Conservation (phyloP, 2,329 filamentous ascomycete species). For the Septoria linicola region DNA sequence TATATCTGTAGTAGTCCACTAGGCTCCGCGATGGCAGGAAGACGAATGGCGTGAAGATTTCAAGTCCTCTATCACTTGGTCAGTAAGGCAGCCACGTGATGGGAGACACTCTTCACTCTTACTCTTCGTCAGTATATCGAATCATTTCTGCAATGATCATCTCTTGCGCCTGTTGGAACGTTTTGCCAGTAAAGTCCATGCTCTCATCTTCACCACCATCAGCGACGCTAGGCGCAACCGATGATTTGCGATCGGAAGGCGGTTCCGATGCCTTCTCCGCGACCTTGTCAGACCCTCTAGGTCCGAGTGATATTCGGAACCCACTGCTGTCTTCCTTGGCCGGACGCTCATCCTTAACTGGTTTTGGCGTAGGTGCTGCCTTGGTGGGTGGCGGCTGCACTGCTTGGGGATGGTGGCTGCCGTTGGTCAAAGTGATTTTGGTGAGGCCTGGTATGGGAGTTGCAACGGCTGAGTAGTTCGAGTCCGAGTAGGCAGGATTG, state of each 20-base stretch:
- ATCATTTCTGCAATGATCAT: constrained; percentile 77
- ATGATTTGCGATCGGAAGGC: constrained; percentile 33
- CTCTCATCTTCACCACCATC: constrained; percentile 26
- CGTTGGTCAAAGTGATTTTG: constrained; percentile 32
- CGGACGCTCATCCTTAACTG: constrained; percentile 29
- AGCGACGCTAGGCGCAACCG: constrained; percentile 33
- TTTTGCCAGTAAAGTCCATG: constrained; percentile 66
- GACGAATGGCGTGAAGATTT: constrained; percentile 72
- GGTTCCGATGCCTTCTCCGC: constrained; percentile 32
- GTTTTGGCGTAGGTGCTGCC: constrained; percentile 17
- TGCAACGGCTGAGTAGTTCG: constrained; percentile 67
- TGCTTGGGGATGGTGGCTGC: constrained; percentile 19
- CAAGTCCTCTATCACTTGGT: constrained; percentile 54
- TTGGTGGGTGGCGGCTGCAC: constrained; percentile 10
- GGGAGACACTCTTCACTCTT: constrained; percentile 33
- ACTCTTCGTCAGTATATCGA: constrained; percentile 65
- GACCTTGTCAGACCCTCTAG: constrained; percentile 29
- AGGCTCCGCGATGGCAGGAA: constrained; percentile 72
- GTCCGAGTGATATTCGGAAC: constrained; percentile 23
- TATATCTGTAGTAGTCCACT: constrained; percentile 83
- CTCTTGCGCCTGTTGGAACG: constrained; percentile 81
- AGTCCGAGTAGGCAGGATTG: constrained; percentile 74
- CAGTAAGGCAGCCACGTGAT: not conserved
- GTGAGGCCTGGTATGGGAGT: constrained; percentile 62
- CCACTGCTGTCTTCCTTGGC: constrained; percentile 23